Evolutionary conservation across 2,329 filamentous ascomycete genomes (phyloP).

Genomic region (Trichoderma sp.): DNA sequence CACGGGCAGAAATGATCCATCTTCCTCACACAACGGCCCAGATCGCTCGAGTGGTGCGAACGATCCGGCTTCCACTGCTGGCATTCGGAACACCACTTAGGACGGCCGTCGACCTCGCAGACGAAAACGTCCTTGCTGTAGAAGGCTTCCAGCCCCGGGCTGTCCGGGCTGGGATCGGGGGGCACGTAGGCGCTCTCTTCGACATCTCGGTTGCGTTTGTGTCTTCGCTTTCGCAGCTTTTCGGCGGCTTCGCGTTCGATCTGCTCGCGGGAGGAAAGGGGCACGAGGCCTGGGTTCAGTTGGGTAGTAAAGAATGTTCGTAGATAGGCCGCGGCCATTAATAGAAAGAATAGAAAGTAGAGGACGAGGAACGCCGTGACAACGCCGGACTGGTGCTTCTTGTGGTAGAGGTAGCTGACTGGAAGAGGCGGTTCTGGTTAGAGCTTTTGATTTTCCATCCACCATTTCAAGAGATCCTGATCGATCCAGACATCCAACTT

Average conservation of each 20-base stretch:
- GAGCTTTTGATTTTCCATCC: background rate
- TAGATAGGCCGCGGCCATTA: slow-evolving; percentile 67
- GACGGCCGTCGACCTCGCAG: slow-evolving; percentile 80
- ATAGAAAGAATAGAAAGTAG: slow-evolving; percentile 70
- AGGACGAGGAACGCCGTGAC: slow-evolving; percentile 71
- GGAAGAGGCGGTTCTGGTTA: background rate
- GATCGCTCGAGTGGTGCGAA: slow-evolving; percentile 81
- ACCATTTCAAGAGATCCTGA: background rate
- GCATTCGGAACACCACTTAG: slow-evolving; percentile 83
- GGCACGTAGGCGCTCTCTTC: slow-evolving; percentile 38
- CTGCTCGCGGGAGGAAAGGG: slow-evolving; percentile 45
- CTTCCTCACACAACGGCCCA: slow-evolving; percentile 78
- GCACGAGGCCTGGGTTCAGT: slow-evolving; percentile 71
- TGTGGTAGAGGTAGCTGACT: slow-evolving; percentile 69
- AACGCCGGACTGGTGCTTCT: slow-evolving; percentile 51
- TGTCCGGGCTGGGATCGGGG: slow-evolving; percentile 57
- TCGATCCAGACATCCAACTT: slow-evolving; percentile 38
- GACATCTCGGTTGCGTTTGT: slow-evolving; percentile 31
- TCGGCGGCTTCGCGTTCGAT: slow-evolving; percentile 43
- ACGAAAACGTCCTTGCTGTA: slow-evolving; percentile 82
- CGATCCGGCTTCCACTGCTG: slow-evolving; percentile 86
- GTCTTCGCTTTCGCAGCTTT: slow-evolving; percentile 30
- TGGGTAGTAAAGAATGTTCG: slow-evolving; percentile 70
- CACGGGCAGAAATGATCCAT: slow-evolving; percentile 98
- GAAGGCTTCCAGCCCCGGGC: slow-evolving; percentile 71